Percentiles rank a stretch among this genome's conserved stretches.
Conservation (phyloP, 306 rosid species). For the Pueraria montana region DNA sequence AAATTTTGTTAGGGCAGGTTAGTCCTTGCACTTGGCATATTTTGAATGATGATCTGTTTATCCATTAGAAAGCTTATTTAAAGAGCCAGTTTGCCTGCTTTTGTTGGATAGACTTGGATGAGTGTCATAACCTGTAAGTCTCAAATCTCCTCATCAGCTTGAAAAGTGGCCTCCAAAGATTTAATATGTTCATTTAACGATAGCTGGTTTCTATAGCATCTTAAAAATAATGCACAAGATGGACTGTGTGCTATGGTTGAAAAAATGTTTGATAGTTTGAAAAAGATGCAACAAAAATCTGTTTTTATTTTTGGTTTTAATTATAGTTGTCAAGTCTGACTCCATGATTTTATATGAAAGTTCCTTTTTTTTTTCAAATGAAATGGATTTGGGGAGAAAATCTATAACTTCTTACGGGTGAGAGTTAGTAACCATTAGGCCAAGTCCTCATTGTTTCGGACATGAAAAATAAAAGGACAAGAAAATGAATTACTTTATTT, state of each 20-base stretch:
- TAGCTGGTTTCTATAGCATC: neutral
- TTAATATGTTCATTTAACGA: no score
- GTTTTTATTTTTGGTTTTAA: slow-evolving; percentile 28
- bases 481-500: neutral
- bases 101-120: slow-evolving; percentile 28
- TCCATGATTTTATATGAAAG: neutral
- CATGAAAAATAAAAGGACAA: neutral
- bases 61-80: neutral
- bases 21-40: neutral
- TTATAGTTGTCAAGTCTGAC: slow-evolving; percentile 9
- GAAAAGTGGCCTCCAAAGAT: slow-evolving; percentile 12
- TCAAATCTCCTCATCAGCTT: slow-evolving; percentile 8
- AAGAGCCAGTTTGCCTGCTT: slow-evolving; percentile 21
- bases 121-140: neutral
- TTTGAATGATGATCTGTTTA: slow-evolving; percentile 5
- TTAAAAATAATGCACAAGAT: slow-evolving; percentile 12
- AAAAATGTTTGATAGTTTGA: neutral
- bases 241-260: neutral
- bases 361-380: neutral
- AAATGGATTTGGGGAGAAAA: slow-evolving; percentile 9
- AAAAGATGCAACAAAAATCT: neutral
- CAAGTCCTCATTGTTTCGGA: neutral
- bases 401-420: slow-evolving; percentile 12
- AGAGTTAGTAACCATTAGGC: slow-evolving; percentile 6
- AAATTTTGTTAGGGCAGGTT: no score